Base-by-base conservation (phyloP, 2,329 filamentous ascomycete species). In the Ophiostoma fasciatum region DNA sequence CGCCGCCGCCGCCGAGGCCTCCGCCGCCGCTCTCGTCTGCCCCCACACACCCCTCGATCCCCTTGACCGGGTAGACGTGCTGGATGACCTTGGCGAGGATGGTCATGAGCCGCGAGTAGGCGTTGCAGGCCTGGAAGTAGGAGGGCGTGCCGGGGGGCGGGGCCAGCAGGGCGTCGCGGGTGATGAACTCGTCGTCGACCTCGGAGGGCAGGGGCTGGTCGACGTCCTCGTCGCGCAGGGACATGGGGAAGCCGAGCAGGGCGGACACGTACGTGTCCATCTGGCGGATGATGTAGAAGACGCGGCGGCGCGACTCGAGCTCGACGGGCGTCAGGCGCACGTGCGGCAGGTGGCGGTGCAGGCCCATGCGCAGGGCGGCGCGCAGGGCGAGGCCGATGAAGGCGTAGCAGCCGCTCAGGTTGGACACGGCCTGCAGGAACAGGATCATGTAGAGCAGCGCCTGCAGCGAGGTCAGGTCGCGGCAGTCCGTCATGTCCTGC, bases 321-420 rank as follows among this genome's bases (percentile, higher is more conserved):
- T 80, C 74, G 38, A 81, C 68, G 3, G 71, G 63, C 33, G 69
- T 66, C 36, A 79, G 66, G 38, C 67, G 66, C 37, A 71, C 66
- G 32, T 78, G 72, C 11, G 74, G 63, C 6, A 88, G 58, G 41
- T 80, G 72, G 35, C 82, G 76, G 52, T 90, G 82, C 19, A 88
- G 61, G 7, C 82, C 82, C 58, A 88, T 76, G 4, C 81, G 72
- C 23, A 88, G 57, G n/a, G 79, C 74, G 7, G 79, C 78, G 34
- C 81, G 71, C 33, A 87, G 61, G 3, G 80, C 82, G 47, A 88
- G 79, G 7, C 82, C 82, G 32, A 88, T 68, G 46, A 83, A 85
- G 0, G 80, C 74, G 54, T 88, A 88, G 51, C 82, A 88, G 9
- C 75, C 79, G 50, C 76, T 82, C 21, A 88, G 60, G 50, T 83